Evolutionary conservation across 345 rosid genomes (phyloP), one percentile per base, ranked within the genome.

Genomic region (Hevea brasiliensis): DNA sequence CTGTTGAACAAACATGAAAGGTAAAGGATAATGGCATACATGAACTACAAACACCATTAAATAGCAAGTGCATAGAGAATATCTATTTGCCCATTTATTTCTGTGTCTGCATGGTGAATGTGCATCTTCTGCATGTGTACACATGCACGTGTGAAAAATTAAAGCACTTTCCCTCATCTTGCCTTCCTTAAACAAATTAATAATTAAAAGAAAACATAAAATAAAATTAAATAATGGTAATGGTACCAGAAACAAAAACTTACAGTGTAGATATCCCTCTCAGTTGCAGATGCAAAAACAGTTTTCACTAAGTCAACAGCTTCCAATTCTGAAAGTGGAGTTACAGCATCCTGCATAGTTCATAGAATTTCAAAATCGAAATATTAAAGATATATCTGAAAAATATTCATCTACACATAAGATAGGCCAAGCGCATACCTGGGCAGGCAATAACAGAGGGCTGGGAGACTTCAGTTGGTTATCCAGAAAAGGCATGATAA

Each of bases 391-490:
- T 73, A 70, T 41, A 73, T 57, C 15, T 0, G 17, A 72, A 56
- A 54, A n/a, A 53, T 27, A 48, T 62, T n/a, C 44, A 15, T 44
- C 35, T 13, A 57, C 7, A 64, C 69, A 23, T 50, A 70, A 42
- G 21, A 32, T 23, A 65, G 41, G 65, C 26, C 40, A 48, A 27
- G 72, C 3, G 13, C 79, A 75, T 59, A 94, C 91, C 89, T 77
- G 86, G 13, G 87, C 91, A 61, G 99, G 98, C 78, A 96, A 80
- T 55, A 96, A 79, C 45, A 96, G 99, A 18, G 98, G 99, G 50
- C 99, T 96, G 23, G 99, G 99, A 70, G 97, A 87, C 80, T 96
- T 96, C 75, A 96, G 81, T 76, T 93, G 98, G 82, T 96, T 96
- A 79, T 96, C 99, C 74, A 96, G 89, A 75, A 93, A 93, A 41